Evolutionary conservation across 106 monocot genomes (phyloP).

Genomic region (Iris macrosiphon): DNA sequence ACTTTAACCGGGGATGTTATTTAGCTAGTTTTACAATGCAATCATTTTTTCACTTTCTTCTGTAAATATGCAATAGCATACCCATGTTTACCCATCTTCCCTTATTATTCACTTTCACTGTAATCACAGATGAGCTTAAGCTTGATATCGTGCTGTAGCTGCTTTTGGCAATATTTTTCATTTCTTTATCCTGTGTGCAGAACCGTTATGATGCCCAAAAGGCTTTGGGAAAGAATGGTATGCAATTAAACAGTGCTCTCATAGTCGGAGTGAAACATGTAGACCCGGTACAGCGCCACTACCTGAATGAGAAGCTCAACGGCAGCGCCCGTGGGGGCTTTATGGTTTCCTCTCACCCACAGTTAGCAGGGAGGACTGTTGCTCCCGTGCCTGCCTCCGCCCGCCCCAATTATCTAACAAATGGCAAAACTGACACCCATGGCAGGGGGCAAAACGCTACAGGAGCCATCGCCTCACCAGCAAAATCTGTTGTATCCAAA

Average conservation of each 20-base stretch:
- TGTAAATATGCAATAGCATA: too few species aligned
- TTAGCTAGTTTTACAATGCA: too few species aligned
- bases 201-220: slow-evolving; percentile 49
- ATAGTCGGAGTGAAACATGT: slow-evolving; percentile 57
- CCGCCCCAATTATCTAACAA: slow-evolving; percentile 14
- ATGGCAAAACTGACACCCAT: slow-evolving; percentile 1
- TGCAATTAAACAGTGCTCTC: slow-evolving; percentile 42
- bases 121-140: too few species aligned
- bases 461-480: slow-evolving; percentile 79
- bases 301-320: slow-evolving; percentile 43
- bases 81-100: too few species aligned
- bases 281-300: slow-evolving; percentile 32
- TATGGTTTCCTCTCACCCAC: slow-evolving; percentile 29
- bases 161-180: too few species aligned
- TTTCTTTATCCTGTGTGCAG: slow-evolving; percentile 16
- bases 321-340: slow-evolving; percentile 28
- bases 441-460: slow-evolving; percentile 18
- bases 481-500: slow-evolving; percentile 79
- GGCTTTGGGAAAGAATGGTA: slow-evolving; percentile 46
- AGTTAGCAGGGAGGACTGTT: slow-evolving; percentile 10
- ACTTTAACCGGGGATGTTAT: too few species aligned
- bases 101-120: too few species aligned
- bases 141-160: too few species aligned
- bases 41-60: too few species aligned
- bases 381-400: slow-evolving; percentile 7